A percentile compares a stretch with the other conserved stretches of the same genome.
phyloP scores from a whole-genome alignment of 2,329 filamentous ascomycete species.

The Elsinoe australis region DNA sequence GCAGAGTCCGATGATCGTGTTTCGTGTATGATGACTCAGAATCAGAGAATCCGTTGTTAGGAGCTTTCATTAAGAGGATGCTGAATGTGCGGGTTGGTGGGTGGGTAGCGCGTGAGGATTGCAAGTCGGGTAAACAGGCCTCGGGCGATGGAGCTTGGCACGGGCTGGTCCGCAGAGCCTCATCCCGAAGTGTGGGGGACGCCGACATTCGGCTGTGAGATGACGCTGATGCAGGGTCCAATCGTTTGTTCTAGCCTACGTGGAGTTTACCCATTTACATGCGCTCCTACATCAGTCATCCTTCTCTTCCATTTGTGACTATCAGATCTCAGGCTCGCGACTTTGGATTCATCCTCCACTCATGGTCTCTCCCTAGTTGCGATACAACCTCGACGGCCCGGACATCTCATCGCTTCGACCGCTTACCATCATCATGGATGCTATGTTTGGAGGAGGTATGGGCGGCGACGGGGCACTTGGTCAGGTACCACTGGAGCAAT shows the following conservation, averaged over 20 bases:
- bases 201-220: not conserved
- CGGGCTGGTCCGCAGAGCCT: not conserved
- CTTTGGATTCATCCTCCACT: not conserved
- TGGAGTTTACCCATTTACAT: no score
- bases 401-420: not conserved
- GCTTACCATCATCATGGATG: conserved; percentile 36
- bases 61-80: no score
- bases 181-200: not conserved
- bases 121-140: conserved; percentile 9
- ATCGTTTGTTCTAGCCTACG: conserved; percentile 8
- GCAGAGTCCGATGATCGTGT: no score
- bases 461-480: conserved; percentile 39
- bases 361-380: not conserved
- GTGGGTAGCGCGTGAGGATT: no score
- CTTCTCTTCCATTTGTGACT: not conserved
- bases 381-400: not conserved
- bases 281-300: no score
- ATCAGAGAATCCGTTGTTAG: no score
- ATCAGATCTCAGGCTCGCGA: not conserved
- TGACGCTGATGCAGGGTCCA: conserved; percentile 9
- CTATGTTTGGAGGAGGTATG: conserved; percentile 32
- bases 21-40: no score
- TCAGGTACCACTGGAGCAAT: conserved; percentile 79
- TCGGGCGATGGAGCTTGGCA: not conserved
- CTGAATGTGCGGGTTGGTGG: no score